A percentile compares a stretch with the other conserved stretches of the same genome.
Evolutionary conservation across 208 protist species (phyloP).

Genomic region (Entamoeba invadens): DNA sequence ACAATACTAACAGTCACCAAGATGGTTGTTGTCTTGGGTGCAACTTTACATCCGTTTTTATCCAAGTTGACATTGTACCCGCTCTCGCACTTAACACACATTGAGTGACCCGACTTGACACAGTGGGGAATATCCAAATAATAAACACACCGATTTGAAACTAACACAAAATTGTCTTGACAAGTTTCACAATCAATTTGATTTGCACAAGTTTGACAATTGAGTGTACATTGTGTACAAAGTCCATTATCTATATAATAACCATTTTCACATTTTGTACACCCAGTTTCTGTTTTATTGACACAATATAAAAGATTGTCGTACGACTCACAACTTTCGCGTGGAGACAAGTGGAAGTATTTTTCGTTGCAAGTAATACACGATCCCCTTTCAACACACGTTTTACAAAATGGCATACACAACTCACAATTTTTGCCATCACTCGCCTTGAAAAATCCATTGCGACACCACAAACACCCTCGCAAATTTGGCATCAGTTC

Average conservation of each 20-base stretch:
- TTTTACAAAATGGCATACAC: too few species aligned
- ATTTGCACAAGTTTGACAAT: background rate
- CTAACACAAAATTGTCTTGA: background rate
- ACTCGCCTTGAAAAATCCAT: too few species aligned
- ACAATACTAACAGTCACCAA: background rate
- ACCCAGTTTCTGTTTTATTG: background rate
- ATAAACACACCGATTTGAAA: background rate
- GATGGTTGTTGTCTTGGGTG: background rate
- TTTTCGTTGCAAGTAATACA: background rate
- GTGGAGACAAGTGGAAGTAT: background rate
- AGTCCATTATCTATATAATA: background rate
- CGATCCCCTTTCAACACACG: background rate
- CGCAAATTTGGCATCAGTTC: too few species aligned
- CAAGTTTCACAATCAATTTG: background rate
- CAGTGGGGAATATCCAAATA: background rate
- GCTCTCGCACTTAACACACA: background rate
- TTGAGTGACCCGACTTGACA: background rate
- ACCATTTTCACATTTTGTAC: background rate
- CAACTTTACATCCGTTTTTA: background rate
- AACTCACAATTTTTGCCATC: too few species aligned
- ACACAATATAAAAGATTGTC: background rate
- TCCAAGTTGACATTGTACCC: background rate
- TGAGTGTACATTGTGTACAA: background rate
- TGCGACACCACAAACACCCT: too few species aligned
- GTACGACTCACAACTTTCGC: background rate